Conservation (phyloP, 2,329 filamentous ascomycete species). For the Botryotinia narcissicola region DNA sequence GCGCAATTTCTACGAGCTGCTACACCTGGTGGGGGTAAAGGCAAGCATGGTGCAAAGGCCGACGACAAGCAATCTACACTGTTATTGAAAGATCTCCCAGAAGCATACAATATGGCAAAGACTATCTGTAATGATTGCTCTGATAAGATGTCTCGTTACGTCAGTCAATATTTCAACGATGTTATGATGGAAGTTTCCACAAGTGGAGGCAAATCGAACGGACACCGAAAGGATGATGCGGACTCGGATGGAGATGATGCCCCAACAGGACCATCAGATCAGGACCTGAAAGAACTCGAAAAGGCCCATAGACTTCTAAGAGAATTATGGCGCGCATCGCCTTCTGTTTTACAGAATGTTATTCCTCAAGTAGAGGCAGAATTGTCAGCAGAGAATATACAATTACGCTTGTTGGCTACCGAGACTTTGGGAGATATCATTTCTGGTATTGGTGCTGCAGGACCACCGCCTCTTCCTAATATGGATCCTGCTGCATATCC, state of each 20-base stretch:
- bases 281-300: slow-evolving; percentile 80
- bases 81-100: slow-evolving; percentile 80
- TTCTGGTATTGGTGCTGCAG: slow-evolving; percentile 87
- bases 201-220: slow-evolving; percentile 49
- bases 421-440: slow-evolving; percentile 95
- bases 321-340: slow-evolving; percentile 90
- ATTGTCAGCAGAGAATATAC: slow-evolving; percentile 82
- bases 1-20: slow-evolving; percentile 92
- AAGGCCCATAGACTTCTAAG: slow-evolving; percentile 88
- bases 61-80: slow-evolving; percentile 81
- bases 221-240: slow-evolving; percentile 51
- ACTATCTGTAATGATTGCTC: slow-evolving; percentile 84
- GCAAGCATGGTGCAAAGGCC: slow-evolving; percentile 50
- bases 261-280: slow-evolving; percentile 66
- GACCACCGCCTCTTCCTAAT: slow-evolving; percentile 67
- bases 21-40: slow-evolving; percentile 59
- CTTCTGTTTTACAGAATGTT: slow-evolving; percentile 85
- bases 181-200: slow-evolving; percentile 87
- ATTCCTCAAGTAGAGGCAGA: slow-evolving; percentile 92
- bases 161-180: slow-evolving; percentile 95
- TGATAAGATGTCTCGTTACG: slow-evolving; percentile 91
- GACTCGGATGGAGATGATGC: slow-evolving; percentile 63
- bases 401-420: slow-evolving; percentile 82
- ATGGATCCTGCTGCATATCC: slow-evolving; percentile 85
- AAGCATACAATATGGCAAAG: slow-evolving; percentile 95